Base-by-base conservation (phyloP, 176 grass and related monocot genomes). In the Secale cereale region DNA sequence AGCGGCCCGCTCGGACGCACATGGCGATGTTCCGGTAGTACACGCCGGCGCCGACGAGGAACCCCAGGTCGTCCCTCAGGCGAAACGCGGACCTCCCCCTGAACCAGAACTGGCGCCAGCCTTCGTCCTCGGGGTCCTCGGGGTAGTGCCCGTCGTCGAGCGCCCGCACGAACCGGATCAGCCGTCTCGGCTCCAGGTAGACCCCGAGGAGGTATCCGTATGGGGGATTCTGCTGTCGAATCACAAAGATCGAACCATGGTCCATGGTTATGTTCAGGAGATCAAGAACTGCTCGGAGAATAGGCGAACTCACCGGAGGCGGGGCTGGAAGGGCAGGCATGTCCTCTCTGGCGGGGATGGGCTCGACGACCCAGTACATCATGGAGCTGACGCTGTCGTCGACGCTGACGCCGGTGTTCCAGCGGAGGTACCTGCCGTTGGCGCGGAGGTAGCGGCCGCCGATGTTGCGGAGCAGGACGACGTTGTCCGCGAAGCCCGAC, bases 321-420 rank as follows among this genome's bases (percentile, higher is more conserved):
- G 22, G 35, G 17, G 1, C 1, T 14, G 54, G 37, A 50, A 76
- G 35, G 13, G 1, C 1, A 30, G 70, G 82, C 20, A 59, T 69
- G 6, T 3, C 0, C 12, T 60, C 28, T 17, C 39, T 84, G 12
- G 7, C 26, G 28, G 59, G 70, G 39, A 76, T 65, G 40, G 29
- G 12, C 63, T 69, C 63, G 15, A 78, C 74, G 23, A 15, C 10
- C 83, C 83, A 85, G 19, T 32, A 66, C 65, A 73, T 36, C 84
- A 59, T 80, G 28, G 11, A 10, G 19, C 52, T 68, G 36, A 11
- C 0, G 2, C 19, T 1, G 63, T 12, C 12, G 8, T 80, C 65
- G 12, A 70, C 46, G 63, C 45, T 32, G 83, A 78, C 64, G 46
- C 5, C 17, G n/a, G 6, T 45, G 37, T 17, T 4, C 73, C 45